phyloP scores from a whole-genome alignment of 345 rosid species.

The Fremontodendron californicum region DNA sequence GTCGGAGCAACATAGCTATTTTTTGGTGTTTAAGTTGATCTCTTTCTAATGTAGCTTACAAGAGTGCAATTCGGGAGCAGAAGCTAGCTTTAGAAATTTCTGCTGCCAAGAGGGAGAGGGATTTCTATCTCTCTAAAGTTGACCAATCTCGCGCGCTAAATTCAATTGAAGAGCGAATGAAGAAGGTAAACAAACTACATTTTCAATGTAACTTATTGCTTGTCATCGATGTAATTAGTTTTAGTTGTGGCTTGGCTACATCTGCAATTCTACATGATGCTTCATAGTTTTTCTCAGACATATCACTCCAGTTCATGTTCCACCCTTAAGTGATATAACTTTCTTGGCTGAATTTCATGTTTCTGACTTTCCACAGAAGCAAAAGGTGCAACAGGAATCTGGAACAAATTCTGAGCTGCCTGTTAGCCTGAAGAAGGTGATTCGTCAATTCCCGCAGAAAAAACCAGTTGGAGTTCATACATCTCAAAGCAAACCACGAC shows the following conservation, averaged over 20 bases:
- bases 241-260: background rate
- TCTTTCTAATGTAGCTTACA: conserved; percentile 58
- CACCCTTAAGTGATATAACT: background rate
- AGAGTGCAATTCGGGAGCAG: conserved; percentile 76
- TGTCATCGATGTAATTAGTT: background rate
- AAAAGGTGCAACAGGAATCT: conserved; percentile 47
- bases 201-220: background rate
- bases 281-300: background rate
- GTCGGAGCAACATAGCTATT: too few relatives aligned
- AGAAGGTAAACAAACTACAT: conserved; percentile 50
- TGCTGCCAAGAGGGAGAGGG: conserved; percentile 90
- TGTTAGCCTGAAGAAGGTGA: conserved; percentile 35
- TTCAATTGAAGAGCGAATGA: conserved; percentile 68
- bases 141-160: conserved; percentile 64
- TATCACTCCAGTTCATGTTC: background rate
- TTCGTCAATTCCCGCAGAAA: conserved; percentile 69
- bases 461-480: conserved; percentile 48
- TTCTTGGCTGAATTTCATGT: background rate
- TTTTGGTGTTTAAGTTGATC: too few relatives aligned
- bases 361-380: conserved; percentile 50
- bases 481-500: conserved; percentile 45
- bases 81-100: conserved; percentile 73
- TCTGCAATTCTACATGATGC: background rate
- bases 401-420: conserved; percentile 30
- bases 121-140: conserved; percentile 76